Conservation (phyloP, 805 yeast genomes). For the Candida krabiensis region DNA sequence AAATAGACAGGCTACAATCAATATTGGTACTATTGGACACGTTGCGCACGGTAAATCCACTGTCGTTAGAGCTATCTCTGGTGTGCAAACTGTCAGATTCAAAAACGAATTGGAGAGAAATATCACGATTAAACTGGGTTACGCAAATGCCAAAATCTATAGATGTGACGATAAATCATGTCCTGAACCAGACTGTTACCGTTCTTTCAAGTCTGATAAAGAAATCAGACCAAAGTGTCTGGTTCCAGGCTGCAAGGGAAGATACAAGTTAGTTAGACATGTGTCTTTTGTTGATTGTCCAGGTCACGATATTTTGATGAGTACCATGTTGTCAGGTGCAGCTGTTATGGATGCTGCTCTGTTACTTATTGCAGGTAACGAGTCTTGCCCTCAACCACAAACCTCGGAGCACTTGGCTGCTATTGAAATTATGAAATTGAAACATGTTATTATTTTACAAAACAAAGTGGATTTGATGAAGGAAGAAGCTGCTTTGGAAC, state of each 20-base stretch:
- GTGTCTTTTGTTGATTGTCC: conserved; percentile 99
- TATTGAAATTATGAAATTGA: conserved; percentile 97
- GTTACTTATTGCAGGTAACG: conserved; percentile 94
- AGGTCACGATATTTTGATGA: conserved; percentile 99
- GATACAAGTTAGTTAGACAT: conserved; percentile 89
- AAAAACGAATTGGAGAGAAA: conserved; percentile 99
- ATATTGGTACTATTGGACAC: conserved; percentile 98
- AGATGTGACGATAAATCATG: conserved; percentile 83
- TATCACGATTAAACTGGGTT: conserved; percentile 96
- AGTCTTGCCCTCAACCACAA: conserved; percentile 99
- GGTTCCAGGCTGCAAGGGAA: conserved; percentile 83
- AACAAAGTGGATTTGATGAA: conserved; percentile 98
- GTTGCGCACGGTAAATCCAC: conserved; percentile 99
- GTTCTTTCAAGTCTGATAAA: conserved; percentile 90
- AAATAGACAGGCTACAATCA: conserved; percentile 98
- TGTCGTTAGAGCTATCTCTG: conserved; percentile 96
- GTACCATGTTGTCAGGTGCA: conserved; percentile 99
- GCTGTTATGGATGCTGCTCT: conserved; percentile 99
- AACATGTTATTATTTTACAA: conserved; percentile 93
- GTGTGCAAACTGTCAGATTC: conserved; percentile 98
- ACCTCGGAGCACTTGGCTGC: conserved; percentile 99
- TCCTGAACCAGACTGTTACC: conserved; percentile 93
- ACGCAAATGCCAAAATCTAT: conserved; percentile 98
- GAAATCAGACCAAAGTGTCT: conserved; percentile 93
- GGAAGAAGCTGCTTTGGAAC: conserved; percentile 94